phyloP scores from a whole-genome alignment of 805 yeast species.

The Kuraishia capsulata region DNA sequence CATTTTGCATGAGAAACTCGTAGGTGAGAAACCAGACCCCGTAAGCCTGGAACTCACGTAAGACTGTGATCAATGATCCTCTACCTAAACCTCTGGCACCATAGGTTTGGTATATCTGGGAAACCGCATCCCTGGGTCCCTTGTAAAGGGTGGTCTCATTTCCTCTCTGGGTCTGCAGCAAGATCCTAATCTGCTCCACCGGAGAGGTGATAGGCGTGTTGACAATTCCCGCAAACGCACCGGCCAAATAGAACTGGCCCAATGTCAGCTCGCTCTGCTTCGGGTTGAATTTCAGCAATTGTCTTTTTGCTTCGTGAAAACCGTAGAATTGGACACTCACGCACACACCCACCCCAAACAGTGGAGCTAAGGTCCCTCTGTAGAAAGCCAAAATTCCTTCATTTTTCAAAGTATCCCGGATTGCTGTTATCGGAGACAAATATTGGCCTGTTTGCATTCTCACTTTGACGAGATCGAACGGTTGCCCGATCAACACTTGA shows the following conservation, averaged over 20 bases:
- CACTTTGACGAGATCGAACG: constrained; percentile 64
- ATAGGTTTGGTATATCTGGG: constrained; percentile 26
- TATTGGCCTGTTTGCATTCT: constrained; percentile 64
- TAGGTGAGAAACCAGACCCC: constrained; percentile 68
- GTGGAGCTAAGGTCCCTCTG: constrained; percentile 63
- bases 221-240: constrained; percentile 60
- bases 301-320: constrained; percentile 61
- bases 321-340: constrained; percentile 66
- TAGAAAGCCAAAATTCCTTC: constrained; percentile 67
- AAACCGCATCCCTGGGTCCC: constrained; percentile 36
- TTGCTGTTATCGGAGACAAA: constrained; percentile 38
- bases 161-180: constrained; percentile 46
- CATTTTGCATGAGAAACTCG: constrained; percentile 40
- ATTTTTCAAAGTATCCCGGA: constrained; percentile 42
- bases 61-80: constrained; percentile 43
- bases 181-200: constrained; percentile 56
- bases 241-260: constrained; percentile 51
- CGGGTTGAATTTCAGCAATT: constrained; percentile 25
- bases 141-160: constrained; percentile 16
- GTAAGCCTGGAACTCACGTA: constrained; percentile 62
- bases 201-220: constrained; percentile 57
- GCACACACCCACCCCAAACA: constrained; percentile 61
- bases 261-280: constrained; percentile 27
- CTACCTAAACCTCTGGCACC: constrained; percentile 47
- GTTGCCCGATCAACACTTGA: constrained; percentile 52